Base-by-base conservation (phyloP, 371 early-diverging fungal genomes). In the Mycotypha africana region DNA sequence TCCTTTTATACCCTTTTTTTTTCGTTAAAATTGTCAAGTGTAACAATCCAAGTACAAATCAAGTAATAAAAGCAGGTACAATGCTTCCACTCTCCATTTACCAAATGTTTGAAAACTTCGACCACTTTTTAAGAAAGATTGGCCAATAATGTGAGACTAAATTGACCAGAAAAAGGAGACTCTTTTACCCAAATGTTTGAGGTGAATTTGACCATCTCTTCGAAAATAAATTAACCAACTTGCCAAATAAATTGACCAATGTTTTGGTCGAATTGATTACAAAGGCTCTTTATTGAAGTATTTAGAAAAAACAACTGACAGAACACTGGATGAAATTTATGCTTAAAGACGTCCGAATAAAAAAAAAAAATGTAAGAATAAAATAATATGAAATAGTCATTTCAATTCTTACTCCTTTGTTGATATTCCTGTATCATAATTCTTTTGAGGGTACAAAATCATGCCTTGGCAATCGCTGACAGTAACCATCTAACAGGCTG, bases 251-350 rank as follows among this genome's bases (percentile, higher is more conserved):
- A 34, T 39, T 40, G 48, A 38, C 48, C 40, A 33, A 47, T 33
- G 26, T 35, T 49, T 36, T 41, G 49, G 34, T 49, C 34, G 30
- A 49, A 49, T 32, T 25, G 35, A 41, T 49, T 41, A 49, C 32
- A 42, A 49, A 35, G 42, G 33, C 19, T 48, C 41, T 48, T 48
- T 40, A 41, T 45, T 45, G 2, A 45, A 41, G 31, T 16, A 32
- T 48, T 48, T 26, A 40, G 41, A 16, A 34, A 7, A 48, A 48
- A 38, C 20, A 32, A 38, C 35, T 41, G n/a, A 42, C 40, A 36
- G 49, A 49, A 42, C 31, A 20, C 38, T 49, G 49, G 36, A 49
- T 49, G 26, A 42, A 42, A 11, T 42, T 49, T 24, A 43, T 43
- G 43, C 33, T 43, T 43, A 43, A 33, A 33, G 43, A 43, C 43